Evolutionary conservation across 352 stramenopile species (phyloP), one percentile per base, ranked within the genome.

Genomic region (Pythium rhizo-oryzae): DNA sequence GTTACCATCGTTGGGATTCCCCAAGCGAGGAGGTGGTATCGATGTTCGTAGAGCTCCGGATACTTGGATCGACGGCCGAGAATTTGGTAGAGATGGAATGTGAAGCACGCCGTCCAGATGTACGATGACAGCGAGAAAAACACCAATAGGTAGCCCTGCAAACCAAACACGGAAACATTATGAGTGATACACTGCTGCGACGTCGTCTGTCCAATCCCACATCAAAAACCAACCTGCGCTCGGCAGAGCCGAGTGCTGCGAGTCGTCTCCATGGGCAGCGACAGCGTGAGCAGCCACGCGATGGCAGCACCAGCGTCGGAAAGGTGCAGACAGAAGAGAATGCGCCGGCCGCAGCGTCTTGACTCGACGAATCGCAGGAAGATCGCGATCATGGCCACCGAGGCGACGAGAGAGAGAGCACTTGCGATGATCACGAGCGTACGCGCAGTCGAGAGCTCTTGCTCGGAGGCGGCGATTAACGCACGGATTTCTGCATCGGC

Each of bases 71-170:
- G 60, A 18, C 75, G 77, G 2, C 72, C 72, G 2, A 93, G 70
- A 58, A 93, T 78, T 59, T 90, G 82, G 68, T 87, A 89, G 30
- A 93, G 72, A 62, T 93, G 82, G 65, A 89, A 92, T 1, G 83
- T 81, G 62, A 93, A 93, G 65, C 85, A 90, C n/a, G 70, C 79
- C 12, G 81, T 89, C 85, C 85, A 93, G 12, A 91, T 50, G 43
- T 81, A 85, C 21, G 85, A 92, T n/a, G 83, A 72, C 19, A 93
- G 65, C 39, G 73, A 66, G 60, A 90, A 92, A 51, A 92, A 92
- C 21, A 91, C 72, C 18, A 93, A 61, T 41, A 80, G 39, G 65
- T 91, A 91, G 23, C 83, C 81, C 76, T 93, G 15, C 12, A 15
- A 50, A 71, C 62, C 23, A 4, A 88, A 33, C 6, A n/a, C 28